Evolutionary conservation across 1,139 yeast genomes (phyloP), one percentile per base, ranked within the genome.

Genomic region (Meyerozyma elateridarum): DNA sequence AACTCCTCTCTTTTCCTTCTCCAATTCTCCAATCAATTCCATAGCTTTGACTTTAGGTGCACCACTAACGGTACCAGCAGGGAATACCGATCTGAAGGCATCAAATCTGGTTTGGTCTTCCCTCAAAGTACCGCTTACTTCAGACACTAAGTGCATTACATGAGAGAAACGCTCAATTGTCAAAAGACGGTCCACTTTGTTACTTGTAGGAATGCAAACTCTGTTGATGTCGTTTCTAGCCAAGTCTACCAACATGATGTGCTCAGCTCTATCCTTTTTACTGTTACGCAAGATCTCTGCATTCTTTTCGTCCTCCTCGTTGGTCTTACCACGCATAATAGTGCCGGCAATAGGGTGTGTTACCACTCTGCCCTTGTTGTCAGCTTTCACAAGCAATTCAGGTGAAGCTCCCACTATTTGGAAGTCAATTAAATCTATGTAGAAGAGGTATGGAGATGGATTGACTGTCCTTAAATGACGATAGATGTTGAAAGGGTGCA

Each of bases 291-390:
- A 73, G 36, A 76, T 76, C 15, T 70, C 69, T 4, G 97, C 96
- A 36, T 88, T 71, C 39, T 63, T 64, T 50, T 89, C 96, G 52
- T 91, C 98, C 56, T 91, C 97, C 48, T 87, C 95, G 15, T 79
- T 68, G 8, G 97, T 87, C 49, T 76, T 74, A 34, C 98, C 98
- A 52, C 98, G 77, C 48, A 70, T 76, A 36, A 91, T 84, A 3
- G 98, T 91, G 33, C 98, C 98, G 1, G 98, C 98, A 54, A 91
- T 91, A 17, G 98, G 98, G 56, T 91, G 97, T 4, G 97, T 91
- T 29, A 89, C 73, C 20, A 91, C 76, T 46, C 85, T 77, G 41
- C 84, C 79, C 27, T 79, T 69, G 15, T 46, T 41, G 46, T 88
- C 96, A 3, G 85, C 69, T 58, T 85, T 85, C 35, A 91, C 97